phyloP scores from a whole-genome alignment of 345 rosid genomes.

The Noccaea caerulescens region DNA sequence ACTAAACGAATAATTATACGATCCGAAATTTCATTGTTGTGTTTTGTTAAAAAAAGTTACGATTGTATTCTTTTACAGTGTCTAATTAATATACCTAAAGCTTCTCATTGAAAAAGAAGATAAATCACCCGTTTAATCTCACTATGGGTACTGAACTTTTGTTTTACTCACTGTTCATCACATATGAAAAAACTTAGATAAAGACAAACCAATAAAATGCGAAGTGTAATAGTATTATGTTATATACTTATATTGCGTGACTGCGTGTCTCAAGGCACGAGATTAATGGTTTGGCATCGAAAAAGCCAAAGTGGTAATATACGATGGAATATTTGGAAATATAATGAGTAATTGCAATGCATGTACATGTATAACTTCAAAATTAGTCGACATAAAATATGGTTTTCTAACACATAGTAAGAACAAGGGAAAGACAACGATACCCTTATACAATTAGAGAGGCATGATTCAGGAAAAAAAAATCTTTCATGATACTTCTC shows the following conservation, averaged over 20 bases:
- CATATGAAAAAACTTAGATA: slow-evolving; percentile 4
- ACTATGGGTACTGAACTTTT: background rate
- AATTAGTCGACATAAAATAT: too few relatives aligned
- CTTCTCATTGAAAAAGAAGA: background rate
- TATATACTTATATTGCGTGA: slow-evolving; percentile 18
- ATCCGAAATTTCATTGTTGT: background rate
- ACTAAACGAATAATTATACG: slow-evolving; percentile 2
- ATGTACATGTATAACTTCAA: too few relatives aligned
- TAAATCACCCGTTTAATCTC: background rate
- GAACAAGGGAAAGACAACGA: too few relatives aligned
- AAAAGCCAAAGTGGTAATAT: slow-evolving; percentile 48
- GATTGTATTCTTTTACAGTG: too few relatives aligned
- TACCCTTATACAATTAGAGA: too few relatives aligned
- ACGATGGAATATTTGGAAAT: slow-evolving; percentile 58
- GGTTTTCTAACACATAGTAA: too few relatives aligned
- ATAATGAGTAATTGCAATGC: too few relatives aligned
- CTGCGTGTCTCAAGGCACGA: slow-evolving; percentile 37
- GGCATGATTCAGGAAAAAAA: too few relatives aligned
- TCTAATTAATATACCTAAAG: too few relatives aligned
- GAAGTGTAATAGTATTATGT: background rate
- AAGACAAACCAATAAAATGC: background rate
- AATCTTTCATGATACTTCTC: too few relatives aligned
- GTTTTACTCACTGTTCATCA: background rate
- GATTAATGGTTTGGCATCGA: slow-evolving; percentile 57
- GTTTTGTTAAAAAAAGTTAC: background rate